Base-by-base conservation (phyloP, 306 rosid species). In the Cucurbita moschata region DNA sequence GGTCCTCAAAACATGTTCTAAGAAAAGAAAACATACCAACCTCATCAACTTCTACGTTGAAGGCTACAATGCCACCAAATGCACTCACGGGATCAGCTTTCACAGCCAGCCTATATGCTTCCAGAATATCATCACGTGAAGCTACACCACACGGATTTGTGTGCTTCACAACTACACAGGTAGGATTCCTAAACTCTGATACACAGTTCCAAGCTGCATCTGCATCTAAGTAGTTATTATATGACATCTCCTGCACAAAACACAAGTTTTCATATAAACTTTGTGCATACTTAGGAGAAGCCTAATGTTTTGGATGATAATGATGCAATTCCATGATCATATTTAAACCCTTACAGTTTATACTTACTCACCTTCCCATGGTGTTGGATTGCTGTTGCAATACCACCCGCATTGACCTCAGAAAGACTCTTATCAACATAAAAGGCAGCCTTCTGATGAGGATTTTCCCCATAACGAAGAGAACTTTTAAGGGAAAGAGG, bases 121-220 rank as follows among this genome's bases (percentile, higher is more conserved):
- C 97, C 63, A 87, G 87, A 71, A 90, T 88, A 80, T 94, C 89
- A 75, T 81, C 86, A 42, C 98, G 91, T 71, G 98, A 94, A 72
- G 98, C 96, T 76, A 85, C 98, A 49, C 97, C 95, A 68, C 98
- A 94, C 5, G 97, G 97, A 86, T 94, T 94, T 71, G 98, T 89
- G 76, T 88, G 97, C 86, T 90, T 94, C 72, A 90, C 98, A 65
- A 90, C 78, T 11, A 90, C 98, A 80, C 98, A 94, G 0, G 96
- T 89, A 71, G 96, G 96, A 73, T 82, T 77, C 67, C 40, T 80
- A 71, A 90, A 94, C 86, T 89, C 96, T 35, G 94, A 84, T 49
- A 89, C 97, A 78, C 97, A 90, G 79, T 94, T 94, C 96, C 98
- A 94, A 71, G 96, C 98, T 38, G 94, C 98, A 86, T 94, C 98